These are phyloP conservation scores for Ceriops decandra DNA, from an alignment of 345 rosid species.

Conservation along the genomic window DNA sequence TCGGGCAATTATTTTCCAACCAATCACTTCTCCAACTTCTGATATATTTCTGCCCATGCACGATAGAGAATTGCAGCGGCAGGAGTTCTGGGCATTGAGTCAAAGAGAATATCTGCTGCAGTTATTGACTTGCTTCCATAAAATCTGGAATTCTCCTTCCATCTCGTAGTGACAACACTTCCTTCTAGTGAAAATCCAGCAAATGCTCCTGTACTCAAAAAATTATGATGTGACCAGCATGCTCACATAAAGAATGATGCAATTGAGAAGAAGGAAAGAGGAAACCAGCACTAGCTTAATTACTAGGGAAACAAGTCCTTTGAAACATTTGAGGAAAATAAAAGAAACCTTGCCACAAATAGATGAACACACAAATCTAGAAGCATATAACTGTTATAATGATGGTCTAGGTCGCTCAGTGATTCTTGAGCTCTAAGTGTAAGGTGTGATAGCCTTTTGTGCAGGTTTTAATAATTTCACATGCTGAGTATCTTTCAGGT, in stretches of 20 bases:
- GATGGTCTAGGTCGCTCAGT: too few species aligned
- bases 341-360: neutral
- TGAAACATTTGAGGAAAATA: neutral
- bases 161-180: constrained; percentile 60
- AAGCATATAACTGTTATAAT: neutral
- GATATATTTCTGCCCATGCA: constrained; percentile 64
- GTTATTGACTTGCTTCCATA: constrained; percentile 78
- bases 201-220: constrained; percentile 64
- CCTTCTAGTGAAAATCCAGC: constrained; percentile 90
- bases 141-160: constrained; percentile 62
- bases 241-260: neutral
- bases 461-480: too few species aligned
- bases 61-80: constrained; percentile 80
- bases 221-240: neutral
- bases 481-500: too few species aligned
- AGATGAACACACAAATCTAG: neutral
- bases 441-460: too few species aligned
- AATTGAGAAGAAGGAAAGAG: too few species aligned
- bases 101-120: constrained; percentile 73
- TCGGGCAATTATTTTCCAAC: neutral
- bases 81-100: constrained; percentile 74
- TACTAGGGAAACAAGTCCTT: neutral
- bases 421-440: too few species aligned
- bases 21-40: constrained; percentile 48
- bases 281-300: neutral